Base-by-base conservation (phyloP, 179 eudicot genomes). In the Silene coronaria region DNA sequence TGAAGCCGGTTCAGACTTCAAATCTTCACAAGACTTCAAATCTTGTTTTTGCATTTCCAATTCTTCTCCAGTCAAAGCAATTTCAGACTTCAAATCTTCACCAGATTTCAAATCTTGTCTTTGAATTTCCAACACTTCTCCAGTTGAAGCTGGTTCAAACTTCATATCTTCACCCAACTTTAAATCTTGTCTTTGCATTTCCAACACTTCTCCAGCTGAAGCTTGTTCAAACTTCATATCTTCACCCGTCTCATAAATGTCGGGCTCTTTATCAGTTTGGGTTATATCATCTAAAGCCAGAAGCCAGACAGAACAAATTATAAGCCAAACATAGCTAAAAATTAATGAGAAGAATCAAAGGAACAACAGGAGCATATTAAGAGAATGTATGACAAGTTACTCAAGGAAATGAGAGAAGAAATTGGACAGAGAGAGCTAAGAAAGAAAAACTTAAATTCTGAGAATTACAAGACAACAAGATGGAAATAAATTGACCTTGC, bases 231-330 rank as follows among this genome's bases (percentile, higher is more conserved):
- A n/a, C 19, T 26, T 64, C 68, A 64, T 64, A 55, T 55, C 59
- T 55, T 55, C 59, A 55, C 59, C 59, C 22, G 59, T 17, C 59
- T 55, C 22, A 55, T 55, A 17, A n/a, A 55, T 5, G 21, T n/a
- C 59, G 1, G 59, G 84, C 76, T 80, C 87, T 73, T 85, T 83
- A 36, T 80, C 85, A 79, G 79, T 75, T 75, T 86, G 90, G 51
- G 86, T 85, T 73, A 87, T 84, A 82, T 90, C 92, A 85, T 90
- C 96, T 90, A 77, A 21, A 70, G 70, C 72, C 69, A 77, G 12
- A 23, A 28, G 46, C 21, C 75, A 78, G 27, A 26, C 32, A 68
- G 68, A 61, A 66, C 19, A 59, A 59, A 21, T 21, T 53, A 73
- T 38, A 28, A 51, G 62, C 24, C 59, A 55, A 55, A 55, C 59